Evolutionary conservation across 306 rosid species (phyloP).

Genomic region (Dryas octopetala): DNA sequence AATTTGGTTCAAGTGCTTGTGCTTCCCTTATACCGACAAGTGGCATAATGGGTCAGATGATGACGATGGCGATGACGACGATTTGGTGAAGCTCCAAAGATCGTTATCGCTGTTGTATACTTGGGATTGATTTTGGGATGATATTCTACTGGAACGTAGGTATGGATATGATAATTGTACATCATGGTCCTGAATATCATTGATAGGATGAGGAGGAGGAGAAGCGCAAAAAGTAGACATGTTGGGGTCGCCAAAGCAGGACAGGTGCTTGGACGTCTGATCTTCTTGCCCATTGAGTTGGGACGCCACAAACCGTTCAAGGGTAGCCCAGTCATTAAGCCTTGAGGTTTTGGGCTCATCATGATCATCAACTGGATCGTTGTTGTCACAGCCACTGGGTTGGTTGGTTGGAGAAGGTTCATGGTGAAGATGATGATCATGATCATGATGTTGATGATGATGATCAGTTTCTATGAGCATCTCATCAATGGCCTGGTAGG

Average conservation of each 20-base stretch:
- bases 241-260: slow-evolving; percentile 36
- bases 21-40: slow-evolving; percentile 49
- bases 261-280: slow-evolving; percentile 31
- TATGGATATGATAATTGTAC: slow-evolving; percentile 34
- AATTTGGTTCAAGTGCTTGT: slow-evolving; percentile 18
- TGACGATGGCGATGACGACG: slow-evolving; percentile 35
- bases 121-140: slow-evolving; percentile 14
- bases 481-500: slow-evolving; percentile 30
- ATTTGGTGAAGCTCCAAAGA: slow-evolving; percentile 46
- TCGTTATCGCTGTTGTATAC: slow-evolving; percentile 37
- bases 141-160: slow-evolving; percentile 31
- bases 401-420: slow-evolving; percentile 19
- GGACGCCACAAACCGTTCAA: slow-evolving; percentile 55
- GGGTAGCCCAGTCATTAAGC: slow-evolving; percentile 46
- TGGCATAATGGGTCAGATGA: slow-evolving; percentile 58
- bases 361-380: slow-evolving; percentile 15
- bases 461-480: slow-evolving; percentile 30
- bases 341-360: slow-evolving; percentile 1
- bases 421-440: not conserved
- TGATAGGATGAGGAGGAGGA: slow-evolving; percentile 1
- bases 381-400: slow-evolving; percentile 3
- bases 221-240: slow-evolving; percentile 28
- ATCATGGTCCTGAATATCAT: slow-evolving; percentile 15
- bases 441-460: not conserved
- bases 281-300: slow-evolving; percentile 55